Base-by-base conservation (phyloP, 2,329 filamentous ascomycete genomes). In the Neonectria faginata region DNA sequence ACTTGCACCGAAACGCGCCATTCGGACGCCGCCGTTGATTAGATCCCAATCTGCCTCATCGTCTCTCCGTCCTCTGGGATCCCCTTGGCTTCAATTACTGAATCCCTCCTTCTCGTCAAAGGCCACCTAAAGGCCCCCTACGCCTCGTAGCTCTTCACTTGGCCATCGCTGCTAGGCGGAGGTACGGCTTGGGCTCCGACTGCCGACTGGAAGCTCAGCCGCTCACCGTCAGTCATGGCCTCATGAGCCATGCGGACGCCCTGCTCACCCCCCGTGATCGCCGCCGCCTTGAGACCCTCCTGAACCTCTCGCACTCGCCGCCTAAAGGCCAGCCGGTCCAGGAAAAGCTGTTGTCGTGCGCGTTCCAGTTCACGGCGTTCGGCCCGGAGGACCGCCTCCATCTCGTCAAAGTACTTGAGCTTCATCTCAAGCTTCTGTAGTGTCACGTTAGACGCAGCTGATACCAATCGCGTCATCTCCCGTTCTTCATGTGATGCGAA, bases 401-500 rank as follows among this genome's bases (percentile, higher is more conserved):
- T 94, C 79, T 99, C 96, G 73, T 92, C 91, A 80, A 99, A 99
- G 78, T 98, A 97, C 75, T 93, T 91, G 64, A 99, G 86, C 81
- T 99, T 99, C 73, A 98, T 84, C 80, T 98, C 94, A 67, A 98
- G 89, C 81, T 99, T 99, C 76, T 97, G 91, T 36, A 98, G 84
- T n/a, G 93, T 95, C 12, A 97, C 86, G 76, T 99, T 99, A 57
- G 97, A 93, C 0, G 94, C 93, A 6, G 94, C 92, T 2, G 94
- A 95, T 10, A 99, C 93, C 51, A 98, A 88, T 16, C 94, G 92
- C 20, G 94, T 97, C 88, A 98, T 96, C 80, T 97, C 94, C 62
- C 97, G 92, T 79, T 99, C 96, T 79, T 98, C 95, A 73, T 98
- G 94, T 3, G 95, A 97, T 29, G 95, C 94, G 36, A 99, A 89